Conservation (phyloP, 768 basidiomycete species). For the Tephrocybe rancida region DNA sequence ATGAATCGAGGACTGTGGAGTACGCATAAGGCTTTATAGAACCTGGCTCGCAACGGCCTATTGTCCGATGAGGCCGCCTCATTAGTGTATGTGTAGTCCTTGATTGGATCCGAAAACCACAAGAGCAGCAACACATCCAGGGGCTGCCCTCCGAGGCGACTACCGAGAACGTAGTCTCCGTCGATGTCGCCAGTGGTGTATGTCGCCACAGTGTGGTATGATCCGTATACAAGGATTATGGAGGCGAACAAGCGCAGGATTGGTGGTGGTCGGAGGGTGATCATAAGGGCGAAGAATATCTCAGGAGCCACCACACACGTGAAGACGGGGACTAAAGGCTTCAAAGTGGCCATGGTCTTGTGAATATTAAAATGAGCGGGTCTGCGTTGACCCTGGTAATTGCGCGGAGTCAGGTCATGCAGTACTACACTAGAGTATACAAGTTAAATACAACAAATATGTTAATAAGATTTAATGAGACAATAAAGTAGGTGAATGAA, state of each 20-base stretch:
- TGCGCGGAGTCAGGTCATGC: too few relatives aligned
- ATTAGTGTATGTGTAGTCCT: constrained; percentile 3
- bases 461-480: too few relatives aligned
- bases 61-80: neutral
- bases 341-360: too few relatives aligned
- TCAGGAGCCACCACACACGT: constrained; percentile 1
- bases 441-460: too few relatives aligned
- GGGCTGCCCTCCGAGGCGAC: neutral
- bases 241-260: constrained; percentile 4
- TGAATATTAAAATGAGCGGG: neutral
- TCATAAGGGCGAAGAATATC: constrained; percentile 1
- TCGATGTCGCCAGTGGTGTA: constrained; percentile 1
- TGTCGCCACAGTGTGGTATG: constrained; percentile 4
- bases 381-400: constrained; percentile 4
- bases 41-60: neutral
- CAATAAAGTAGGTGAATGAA: too few relatives aligned
- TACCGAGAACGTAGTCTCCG: neutral
- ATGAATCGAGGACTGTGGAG: constrained; percentile 3
- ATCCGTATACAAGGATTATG: neutral
- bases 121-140: constrained; percentile 1
- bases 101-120: constrained; percentile 5
- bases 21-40: constrained; percentile 5
- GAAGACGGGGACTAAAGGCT: constrained; percentile 4
- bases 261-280: constrained; percentile 2
- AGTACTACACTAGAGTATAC: too few relatives aligned